These are phyloP conservation scores for Fomes fomentarius DNA, from an alignment of 1,284 basidiomycete species.

Conservation along the genomic window DNA sequence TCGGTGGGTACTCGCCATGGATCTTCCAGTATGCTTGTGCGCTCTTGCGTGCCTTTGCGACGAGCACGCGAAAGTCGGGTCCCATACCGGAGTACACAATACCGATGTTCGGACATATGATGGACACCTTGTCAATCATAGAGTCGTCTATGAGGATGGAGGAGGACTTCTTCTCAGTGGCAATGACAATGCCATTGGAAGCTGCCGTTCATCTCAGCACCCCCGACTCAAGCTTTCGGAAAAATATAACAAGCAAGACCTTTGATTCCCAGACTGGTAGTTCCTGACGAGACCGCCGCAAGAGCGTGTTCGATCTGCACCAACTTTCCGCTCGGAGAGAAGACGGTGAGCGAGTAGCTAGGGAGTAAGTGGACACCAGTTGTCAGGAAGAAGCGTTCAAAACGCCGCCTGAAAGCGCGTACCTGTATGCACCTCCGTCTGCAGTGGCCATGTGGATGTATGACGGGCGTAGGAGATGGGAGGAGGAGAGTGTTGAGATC, in stretches of 20 bases:
- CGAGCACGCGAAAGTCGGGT: constrained; percentile 95
- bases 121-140: constrained; percentile 94
- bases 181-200: constrained; percentile 98
- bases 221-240: not conserved
- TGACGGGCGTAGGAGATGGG: constrained; percentile 5
- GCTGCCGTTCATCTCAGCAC: constrained; percentile 52
- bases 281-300: constrained; percentile 95
- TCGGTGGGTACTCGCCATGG: constrained; percentile 99
- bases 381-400: constrained; percentile 14
- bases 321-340: constrained; percentile 97
- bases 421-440: constrained; percentile 87
- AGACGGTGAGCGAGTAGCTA: constrained; percentile 98
- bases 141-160: constrained; percentile 98
- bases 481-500: constrained; percentile 6
- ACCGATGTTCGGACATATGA: constrained; percentile 98
- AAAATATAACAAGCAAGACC: constrained; percentile 52
- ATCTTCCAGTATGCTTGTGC: constrained; percentile 99
- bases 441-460: constrained; percentile 56
- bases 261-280: constrained; percentile 98
- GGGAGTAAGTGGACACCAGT: constrained; percentile 11
- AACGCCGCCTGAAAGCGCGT: constrained; percentile 21
- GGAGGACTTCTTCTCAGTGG: constrained; percentile 98
- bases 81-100: constrained; percentile 99
- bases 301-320: constrained; percentile 99
- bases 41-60: constrained; percentile 94